Base-by-base conservation (phyloP, 2,329 filamentous ascomycete species). In the Fusarium equiseti region DNA sequence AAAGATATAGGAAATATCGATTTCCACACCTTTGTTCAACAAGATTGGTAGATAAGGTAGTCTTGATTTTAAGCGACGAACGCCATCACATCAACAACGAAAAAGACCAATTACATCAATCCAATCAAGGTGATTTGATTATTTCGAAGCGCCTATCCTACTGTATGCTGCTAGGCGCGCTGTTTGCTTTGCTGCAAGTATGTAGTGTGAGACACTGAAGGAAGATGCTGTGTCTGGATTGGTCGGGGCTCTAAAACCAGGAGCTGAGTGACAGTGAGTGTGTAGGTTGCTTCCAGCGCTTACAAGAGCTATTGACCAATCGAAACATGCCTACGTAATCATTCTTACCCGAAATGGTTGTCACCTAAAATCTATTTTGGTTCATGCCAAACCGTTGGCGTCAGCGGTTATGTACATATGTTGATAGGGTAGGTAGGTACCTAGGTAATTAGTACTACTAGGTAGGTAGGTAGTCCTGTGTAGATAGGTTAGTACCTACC, bases 71-170 rank as follows among this genome's bases (percentile, higher is more conserved):
- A 68, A 66, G 56, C 56, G 65, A 66, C 45, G 43, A 72, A 70
- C 55, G 51, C 50, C 46, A 61, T 45, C 46, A 61, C 53, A 40
- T 59, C 45, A 38, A 50, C n/a, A 43, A 29, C 22, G 16, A 27
- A n/a, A 20, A 51, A 55, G 48, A 49, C 73, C 73, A 75, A 75
- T 75, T 42, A 35, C n/a, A 52, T 45, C 26, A 12, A 50, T 38
- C 12, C 27, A 31, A 71, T 51, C 38, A 49, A 52, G 53, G 64
- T 71, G 68, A 71, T 65, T 27, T 44, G 32, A 43, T 29, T 44
- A 38, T 38, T n/a, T 38, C 18, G 61, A 74, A 71, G 72, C 75
- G 74, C 70, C 67, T 63, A 75, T 73, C 70, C 71, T 72, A 20
- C 20, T 20, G 20, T 20, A 63, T 73, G 63, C 67, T 71, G 59